These are phyloP conservation scores for Paramecium bursaria DNA, from an alignment of 73 alveolate genomes.

Conservation along the genomic window DNA sequence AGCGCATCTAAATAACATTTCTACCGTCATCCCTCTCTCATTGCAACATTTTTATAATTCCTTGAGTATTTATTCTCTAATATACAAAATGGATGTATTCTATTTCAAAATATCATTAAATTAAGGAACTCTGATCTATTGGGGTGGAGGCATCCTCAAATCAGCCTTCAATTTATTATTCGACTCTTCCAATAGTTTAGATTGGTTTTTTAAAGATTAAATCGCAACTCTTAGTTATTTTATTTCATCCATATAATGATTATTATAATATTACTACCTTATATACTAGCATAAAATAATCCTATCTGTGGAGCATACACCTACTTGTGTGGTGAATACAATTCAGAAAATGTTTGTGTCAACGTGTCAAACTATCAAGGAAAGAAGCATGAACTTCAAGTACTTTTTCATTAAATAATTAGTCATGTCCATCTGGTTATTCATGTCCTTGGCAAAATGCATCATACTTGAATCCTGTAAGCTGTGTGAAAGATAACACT, in stretches of 20 bases:
- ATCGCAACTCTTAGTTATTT: constrained; percentile 44
- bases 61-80: constrained; percentile 29
- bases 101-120: neutral
- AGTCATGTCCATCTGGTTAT: constrained; percentile 44
- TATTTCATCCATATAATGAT: too few species aligned
- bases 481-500: constrained; percentile 48
- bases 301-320: constrained; percentile 63
- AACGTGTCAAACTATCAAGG: constrained; percentile 63
- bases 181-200: constrained; percentile 5
- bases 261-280: too few species aligned
- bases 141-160: constrained; percentile 20
- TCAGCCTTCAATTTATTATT: constrained; percentile 31
- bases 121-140: constrained; percentile 29
- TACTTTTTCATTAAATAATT: too few species aligned
- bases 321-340: constrained; percentile 41
- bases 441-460: constrained; percentile 39
- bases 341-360: constrained; percentile 38
- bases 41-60: constrained; percentile 56
- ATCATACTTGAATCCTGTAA: constrained; percentile 28
- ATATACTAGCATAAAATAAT: constrained; percentile 38
- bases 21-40: constrained; percentile 61
- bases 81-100: constrained; percentile 16
- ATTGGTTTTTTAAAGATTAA: neutral
- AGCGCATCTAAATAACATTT: constrained; percentile 58
- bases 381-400: constrained; percentile 57